Percentiles rank a stretch among this genome's conserved stretches.
Evolutionary conservation across 495 filamentous ascomycete species (phyloP).

Genomic region (Aspergillus haitiensis): DNA sequence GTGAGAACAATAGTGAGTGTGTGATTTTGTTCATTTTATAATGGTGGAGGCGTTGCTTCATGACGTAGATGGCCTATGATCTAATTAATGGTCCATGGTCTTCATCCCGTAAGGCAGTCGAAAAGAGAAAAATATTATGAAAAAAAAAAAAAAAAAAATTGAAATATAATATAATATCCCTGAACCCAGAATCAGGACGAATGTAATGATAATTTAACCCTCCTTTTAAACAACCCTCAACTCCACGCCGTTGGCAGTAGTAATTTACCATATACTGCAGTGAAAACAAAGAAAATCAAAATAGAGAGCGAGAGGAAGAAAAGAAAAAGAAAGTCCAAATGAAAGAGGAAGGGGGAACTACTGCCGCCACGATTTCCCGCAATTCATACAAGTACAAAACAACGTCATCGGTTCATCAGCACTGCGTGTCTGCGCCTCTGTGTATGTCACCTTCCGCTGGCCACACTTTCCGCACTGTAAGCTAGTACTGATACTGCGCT

Average conservation of each 20-base stretch:
- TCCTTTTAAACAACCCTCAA: conserved; percentile 22
- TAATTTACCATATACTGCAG: conserved; percentile 6
- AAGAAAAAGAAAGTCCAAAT: not conserved
- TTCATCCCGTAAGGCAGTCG: not conserved
- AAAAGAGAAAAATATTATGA: conserved; percentile 14
- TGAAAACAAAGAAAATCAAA: not conserved
- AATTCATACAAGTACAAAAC: conserved; percentile 52
- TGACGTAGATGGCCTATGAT: not conserved
- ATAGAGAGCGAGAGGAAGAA: not conserved
- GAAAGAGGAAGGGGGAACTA: conserved; percentile 17
- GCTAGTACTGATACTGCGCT: conserved; percentile 81
- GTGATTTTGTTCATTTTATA: too few relatives aligned
- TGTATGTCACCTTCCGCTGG: conserved; percentile 91
- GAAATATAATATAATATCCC: conserved; percentile 10
- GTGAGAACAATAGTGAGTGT: not conserved
- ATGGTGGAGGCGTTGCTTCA: not conserved
- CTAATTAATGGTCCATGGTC: not conserved
- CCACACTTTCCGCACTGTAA: conserved; percentile 87
- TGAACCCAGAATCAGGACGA: conserved; percentile 1
- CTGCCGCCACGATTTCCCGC: conserved; percentile 54
- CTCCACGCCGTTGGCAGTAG: conserved; percentile 13
- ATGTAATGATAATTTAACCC: conserved; percentile 21
- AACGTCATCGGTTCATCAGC: conserved; percentile 69
- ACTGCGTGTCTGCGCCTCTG: conserved; percentile 90
- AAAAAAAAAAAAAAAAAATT: conserved; percentile 8